Base-by-base conservation (phyloP, 371 early-diverging fungal species). In the Rhizopus stolonifer region DNA sequence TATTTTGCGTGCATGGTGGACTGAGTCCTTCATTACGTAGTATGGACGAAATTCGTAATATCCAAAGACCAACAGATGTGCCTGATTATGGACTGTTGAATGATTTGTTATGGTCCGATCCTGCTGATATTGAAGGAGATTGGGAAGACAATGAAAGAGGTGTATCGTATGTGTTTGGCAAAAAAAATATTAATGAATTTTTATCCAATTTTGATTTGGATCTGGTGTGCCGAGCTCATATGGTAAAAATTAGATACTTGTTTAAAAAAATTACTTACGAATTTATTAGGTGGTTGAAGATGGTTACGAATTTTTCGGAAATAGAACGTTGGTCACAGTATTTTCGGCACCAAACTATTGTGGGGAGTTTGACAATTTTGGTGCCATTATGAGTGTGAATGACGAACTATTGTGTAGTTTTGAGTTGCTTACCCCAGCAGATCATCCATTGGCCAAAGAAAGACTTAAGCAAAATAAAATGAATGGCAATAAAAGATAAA, bases 311-410 rank as follows among this genome's bases (percentile, higher is more conserved):
- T 99, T 99, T 72, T 98, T 98, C 79, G 91, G 91, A 49, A 88
- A 94, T 54, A 83, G 95, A 45, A 86, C 86, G 25, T 74, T 98
- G 23, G 99, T 99, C 1, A 99, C 99, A 2, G 76, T 99, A 21
- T 99, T 98, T 65, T 91, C 92, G 19, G 99, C 99, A 6, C 99
- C 99, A 19, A 97, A 99, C 74, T 99, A 98, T 62, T 99, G 99
- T 68, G 98, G 97, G 24, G 97, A 96, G 67, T 98, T 96, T 79
- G 95, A 95, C 63, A 98, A 97, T 49, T 85, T 78, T 54, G 94
- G 94, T 3, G 96, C 93, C 2, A 89, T 96, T 58, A 94, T 98
- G 96, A 81, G 85, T 18, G 93, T 97, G 25, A 90, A 90, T 54
- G 85, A 90, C 51, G 87, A 91, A 33, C 72, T 97, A 36, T 73